A percentile compares a stretch with the other conserved stretches of the same genome.
phyloP scores from a whole-genome alignment of 2,329 filamentous ascomycete genomes.

The Neopestalotiopsis rosae region DNA sequence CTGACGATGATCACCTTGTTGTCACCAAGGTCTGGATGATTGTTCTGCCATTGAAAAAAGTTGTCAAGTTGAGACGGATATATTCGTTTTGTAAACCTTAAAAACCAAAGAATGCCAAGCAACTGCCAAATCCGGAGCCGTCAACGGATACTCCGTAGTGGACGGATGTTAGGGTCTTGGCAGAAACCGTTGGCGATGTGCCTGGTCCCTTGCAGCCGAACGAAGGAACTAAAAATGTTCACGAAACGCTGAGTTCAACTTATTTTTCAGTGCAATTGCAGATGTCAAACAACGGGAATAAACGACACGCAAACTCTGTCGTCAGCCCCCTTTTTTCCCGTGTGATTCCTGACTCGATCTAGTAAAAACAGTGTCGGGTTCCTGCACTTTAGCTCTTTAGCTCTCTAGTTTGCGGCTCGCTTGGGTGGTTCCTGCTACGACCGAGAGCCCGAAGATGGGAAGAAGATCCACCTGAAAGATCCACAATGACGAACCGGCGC shows the following conservation, averaged over 20 bases:
- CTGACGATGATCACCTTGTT: neutral
- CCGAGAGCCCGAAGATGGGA: neutral
- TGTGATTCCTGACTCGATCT: neutral
- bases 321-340: neutral
- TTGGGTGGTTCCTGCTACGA: neutral
- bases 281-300: neutral
- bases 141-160: slow-evolving; percentile 1
- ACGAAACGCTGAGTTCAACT: neutral
- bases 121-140: slow-evolving; percentile 3
- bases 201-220: slow-evolving; percentile 3
- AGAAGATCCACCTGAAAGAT: neutral
- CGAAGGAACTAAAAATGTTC: neutral
- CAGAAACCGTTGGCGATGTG: slow-evolving; percentile 7
- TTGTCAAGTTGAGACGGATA: neutral
- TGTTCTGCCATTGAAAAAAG: neutral
- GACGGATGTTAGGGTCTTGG: slow-evolving; percentile 10
- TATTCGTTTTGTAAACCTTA: neutral
- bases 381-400: neutral
- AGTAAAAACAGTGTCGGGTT: neutral
- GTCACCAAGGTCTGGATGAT: neutral
- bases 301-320: neutral
- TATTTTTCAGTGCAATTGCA: neutral
- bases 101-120: neutral
- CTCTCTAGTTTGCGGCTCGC: neutral
- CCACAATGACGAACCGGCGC: slow-evolving; percentile 11